Evolutionary conservation across 768 basidiomycete species (phyloP).

Genomic region (Tulasnella sp.): DNA sequence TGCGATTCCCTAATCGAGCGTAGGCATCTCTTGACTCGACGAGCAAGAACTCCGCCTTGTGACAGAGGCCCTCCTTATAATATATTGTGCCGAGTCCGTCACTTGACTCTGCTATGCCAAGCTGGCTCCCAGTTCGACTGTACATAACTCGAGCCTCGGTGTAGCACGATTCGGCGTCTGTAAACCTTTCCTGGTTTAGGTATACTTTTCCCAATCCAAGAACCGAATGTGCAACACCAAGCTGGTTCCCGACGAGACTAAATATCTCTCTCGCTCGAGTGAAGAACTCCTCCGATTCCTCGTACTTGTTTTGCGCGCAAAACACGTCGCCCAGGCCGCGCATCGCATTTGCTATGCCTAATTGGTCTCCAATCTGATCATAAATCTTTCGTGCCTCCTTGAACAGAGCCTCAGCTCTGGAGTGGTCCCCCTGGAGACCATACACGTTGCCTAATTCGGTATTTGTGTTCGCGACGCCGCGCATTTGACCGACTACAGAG

Average conservation of each 20-base stretch:
- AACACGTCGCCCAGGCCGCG: not conserved
- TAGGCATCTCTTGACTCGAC: not conserved
- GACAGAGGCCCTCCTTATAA: not conserved
- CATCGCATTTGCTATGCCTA: not conserved
- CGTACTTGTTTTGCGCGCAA: not conserved
- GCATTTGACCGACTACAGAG: not conserved
- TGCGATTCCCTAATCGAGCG: not conserved
- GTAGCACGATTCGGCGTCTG: not conserved
- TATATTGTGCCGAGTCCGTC: not conserved
- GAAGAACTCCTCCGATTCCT: not conserved
- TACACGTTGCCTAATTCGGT: not conserved
- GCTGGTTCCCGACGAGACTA: not conserved
- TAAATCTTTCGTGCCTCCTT: not conserved
- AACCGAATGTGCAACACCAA: not conserved
- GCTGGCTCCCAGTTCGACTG: not conserved
- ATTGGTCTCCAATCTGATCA: not conserved
- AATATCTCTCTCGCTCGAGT: not conserved
- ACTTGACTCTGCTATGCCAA: not conserved
- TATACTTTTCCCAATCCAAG: not conserved
- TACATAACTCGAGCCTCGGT: not conserved
- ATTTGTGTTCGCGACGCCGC: not conserved
- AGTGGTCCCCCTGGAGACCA: not conserved
- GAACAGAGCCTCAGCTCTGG: not conserved
- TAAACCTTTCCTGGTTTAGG: not conserved
- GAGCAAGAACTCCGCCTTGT: not conserved